These are phyloP conservation scores for Phytophthora podocarpi DNA, from an alignment of 352 stramenopile genomes.

Conservation along the genomic window DNA sequence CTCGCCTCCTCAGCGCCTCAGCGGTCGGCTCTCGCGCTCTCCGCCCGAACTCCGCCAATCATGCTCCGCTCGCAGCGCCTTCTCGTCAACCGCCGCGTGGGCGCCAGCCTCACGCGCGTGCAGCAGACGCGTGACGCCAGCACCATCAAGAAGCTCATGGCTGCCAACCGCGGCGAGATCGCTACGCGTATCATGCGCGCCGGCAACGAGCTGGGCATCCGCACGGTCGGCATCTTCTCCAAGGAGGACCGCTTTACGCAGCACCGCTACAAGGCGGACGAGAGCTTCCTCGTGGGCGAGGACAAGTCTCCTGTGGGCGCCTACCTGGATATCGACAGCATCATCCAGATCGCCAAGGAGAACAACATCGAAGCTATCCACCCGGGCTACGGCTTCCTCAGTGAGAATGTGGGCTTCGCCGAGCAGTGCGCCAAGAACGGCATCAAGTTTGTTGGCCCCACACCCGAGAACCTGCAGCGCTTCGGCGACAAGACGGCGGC, in stretches of 20 bases:
- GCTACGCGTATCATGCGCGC: constrained; percentile 96
- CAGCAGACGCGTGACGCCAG: constrained; percentile 57
- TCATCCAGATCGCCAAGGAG: constrained; percentile 93
- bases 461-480: constrained; percentile 89
- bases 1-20: not conserved
- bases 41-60: not conserved
- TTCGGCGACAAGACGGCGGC: constrained; percentile 92
- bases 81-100: constrained; percentile 24
- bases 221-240: constrained; percentile 91
- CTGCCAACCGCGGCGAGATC: constrained; percentile 98
- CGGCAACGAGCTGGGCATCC: constrained; percentile 92
- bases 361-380: constrained; percentile 96
- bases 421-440: constrained; percentile 90
- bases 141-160: constrained; percentile 96
- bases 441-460: constrained; percentile 96
- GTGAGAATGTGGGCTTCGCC: constrained; percentile 95
- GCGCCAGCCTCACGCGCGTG: constrained; percentile 24
- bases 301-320: constrained; percentile 93
- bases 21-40: constrained; percentile 15
- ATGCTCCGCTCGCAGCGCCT: constrained; percentile 55
- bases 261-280: constrained; percentile 97
- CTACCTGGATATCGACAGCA: constrained; percentile 95
- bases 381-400: constrained; percentile 98
- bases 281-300: constrained; percentile 93
- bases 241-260: constrained; percentile 96